Base-by-base conservation (phyloP, 768 basidiomycete species). In the Coprinellus aureogranulatus region DNA sequence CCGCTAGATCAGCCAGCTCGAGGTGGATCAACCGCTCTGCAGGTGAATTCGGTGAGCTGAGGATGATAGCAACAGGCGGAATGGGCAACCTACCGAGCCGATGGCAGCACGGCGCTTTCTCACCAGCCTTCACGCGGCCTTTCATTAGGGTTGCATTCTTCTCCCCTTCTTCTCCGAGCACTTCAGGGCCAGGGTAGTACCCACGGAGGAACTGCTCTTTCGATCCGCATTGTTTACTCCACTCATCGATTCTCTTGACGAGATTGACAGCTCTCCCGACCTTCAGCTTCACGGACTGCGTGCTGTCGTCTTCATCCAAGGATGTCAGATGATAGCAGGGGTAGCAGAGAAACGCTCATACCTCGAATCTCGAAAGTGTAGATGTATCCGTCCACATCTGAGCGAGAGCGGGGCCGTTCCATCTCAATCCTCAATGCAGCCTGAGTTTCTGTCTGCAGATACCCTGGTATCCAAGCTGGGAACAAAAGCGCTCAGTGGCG, bases 301-400 rank as follows among this genome's bases (percentile, higher is more conserved):
- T 70, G 8, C 67, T 68, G 8, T 58, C 51, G 27, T 44, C 49
- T 49, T 22, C 11, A 34, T 34, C 10, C 11, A 54, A n/a, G n/a
- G n/a, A n/a, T n/a, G n/a, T n/a, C n/a, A n/a, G n/a, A n/a, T n/a
- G n/a, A n/a, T n/a, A n/a, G n/a, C n/a, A n/a, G n/a, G n/a, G n/a
- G n/a, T n/a, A n/a, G n/a, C n/a, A n/a, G n/a, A n/a, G n/a, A n/a
- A n/a, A n/a, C n/a, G n/a, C n/a, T n/a, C n/a, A n/a, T 67, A 89
- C 89, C 87, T 68, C 84, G 79, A 56, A 93, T 88, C 68, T 92
- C 88, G 67, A 87, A 93, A 0, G 84, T 82, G 62, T 94, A 94
- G 50, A 94, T 92, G 64, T 89, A 92, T 0, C 92, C 92, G 4
- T 81, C 74, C 20, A 77, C 80, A 61, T 93, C 90, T 9, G 81